A percentile compares a stretch with the other conserved stretches of the same genome.
These are phyloP conservation scores for Selaginella tamariscina DNA, from an alignment of 75 land plant genomes.

Conservation along the genomic window DNA sequence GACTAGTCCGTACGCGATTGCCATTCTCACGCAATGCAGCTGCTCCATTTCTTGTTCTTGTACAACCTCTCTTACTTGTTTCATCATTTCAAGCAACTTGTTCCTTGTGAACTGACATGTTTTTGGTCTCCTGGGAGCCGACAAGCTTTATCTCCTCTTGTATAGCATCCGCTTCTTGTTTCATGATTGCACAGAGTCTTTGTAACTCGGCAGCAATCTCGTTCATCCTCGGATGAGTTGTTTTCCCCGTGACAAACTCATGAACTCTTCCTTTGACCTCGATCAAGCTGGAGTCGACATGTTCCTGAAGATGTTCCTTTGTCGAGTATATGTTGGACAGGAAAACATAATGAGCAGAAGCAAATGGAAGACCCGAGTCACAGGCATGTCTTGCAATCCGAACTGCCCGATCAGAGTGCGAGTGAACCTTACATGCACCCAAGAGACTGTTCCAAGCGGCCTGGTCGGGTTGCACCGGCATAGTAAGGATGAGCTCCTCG, in stretches of 20 bases:
- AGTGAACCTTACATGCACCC: conserved; percentile 14
- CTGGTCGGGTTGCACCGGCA: conserved; percentile 15
- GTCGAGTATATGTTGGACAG: neutral
- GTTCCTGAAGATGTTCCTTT: neutral
- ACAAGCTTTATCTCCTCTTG: neutral
- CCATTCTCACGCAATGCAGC: conserved; percentile 9
- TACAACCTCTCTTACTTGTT: neutral
- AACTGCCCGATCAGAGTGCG: neutral
- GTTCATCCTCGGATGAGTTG: neutral
- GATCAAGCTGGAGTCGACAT: neutral
- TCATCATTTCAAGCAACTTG: too few relatives aligned
- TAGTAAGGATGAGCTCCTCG: conserved; percentile 9
- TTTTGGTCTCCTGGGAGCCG: too few relatives aligned
- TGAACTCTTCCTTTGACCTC: neutral
- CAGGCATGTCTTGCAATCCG: neutral
- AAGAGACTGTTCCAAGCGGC: conserved; percentile 12
- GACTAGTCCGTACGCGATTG: conserved; percentile 9
- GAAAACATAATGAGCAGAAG: neutral
- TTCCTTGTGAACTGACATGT: too few relatives aligned
- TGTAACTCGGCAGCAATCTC: neutral
- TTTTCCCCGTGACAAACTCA: neutral
- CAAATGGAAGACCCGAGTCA: neutral
- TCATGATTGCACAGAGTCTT: too few relatives aligned
- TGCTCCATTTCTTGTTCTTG: neutral
- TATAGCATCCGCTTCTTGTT: too few relatives aligned